Percentiles rank a stretch among this genome's conserved stretches.
Conservation (phyloP, 495 filamentous ascomycete genomes). For the Annulohypoxylon stygium region DNA sequence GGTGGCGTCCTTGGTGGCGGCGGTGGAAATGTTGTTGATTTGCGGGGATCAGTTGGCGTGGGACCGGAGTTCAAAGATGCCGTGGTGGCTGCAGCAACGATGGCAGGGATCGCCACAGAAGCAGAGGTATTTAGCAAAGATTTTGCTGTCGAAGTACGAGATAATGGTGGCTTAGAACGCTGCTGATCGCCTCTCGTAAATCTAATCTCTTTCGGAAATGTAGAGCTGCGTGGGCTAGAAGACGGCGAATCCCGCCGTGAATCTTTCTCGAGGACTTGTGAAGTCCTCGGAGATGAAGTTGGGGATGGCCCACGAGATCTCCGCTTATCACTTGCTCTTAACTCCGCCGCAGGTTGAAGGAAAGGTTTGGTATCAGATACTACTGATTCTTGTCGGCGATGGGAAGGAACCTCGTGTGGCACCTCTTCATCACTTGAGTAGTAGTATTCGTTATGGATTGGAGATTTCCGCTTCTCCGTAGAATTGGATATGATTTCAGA, state of each 20-base stretch:
- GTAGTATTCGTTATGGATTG: slow-evolving; percentile 39
- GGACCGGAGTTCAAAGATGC: slow-evolving; percentile 38
- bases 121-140: slow-evolving; percentile 35
- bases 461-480: slow-evolving; percentile 31
- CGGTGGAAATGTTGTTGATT: slow-evolving; percentile 34
- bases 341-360: slow-evolving; percentile 28
- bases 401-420: slow-evolving; percentile 13
- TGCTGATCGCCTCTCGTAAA: slow-evolving; percentile 49
- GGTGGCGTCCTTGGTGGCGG: slow-evolving; percentile 16
- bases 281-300: slow-evolving; percentile 43
- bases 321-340: slow-evolving; percentile 33
- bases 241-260: slow-evolving; percentile 33
- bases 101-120: slow-evolving; percentile 42
- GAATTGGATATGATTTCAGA: slow-evolving; percentile 37
- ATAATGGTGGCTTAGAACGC: slow-evolving; percentile 48
- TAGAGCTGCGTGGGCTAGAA: slow-evolving; percentile 53
- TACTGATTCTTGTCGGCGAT: slow-evolving; percentile 34
- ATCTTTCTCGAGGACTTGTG: slow-evolving; percentile 45
- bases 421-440: slow-evolving; percentile 51
- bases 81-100: slow-evolving; percentile 31
- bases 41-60: slow-evolving; percentile 41
- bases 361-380: slow-evolving; percentile 25
- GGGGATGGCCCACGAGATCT: slow-evolving; percentile 44
- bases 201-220: slow-evolving; percentile 52
- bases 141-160: slow-evolving; percentile 45